These are phyloP conservation scores for Bretziella fagacearum DNA, from an alignment of 2,329 filamentous ascomycete genomes.

Conservation along the genomic window DNA sequence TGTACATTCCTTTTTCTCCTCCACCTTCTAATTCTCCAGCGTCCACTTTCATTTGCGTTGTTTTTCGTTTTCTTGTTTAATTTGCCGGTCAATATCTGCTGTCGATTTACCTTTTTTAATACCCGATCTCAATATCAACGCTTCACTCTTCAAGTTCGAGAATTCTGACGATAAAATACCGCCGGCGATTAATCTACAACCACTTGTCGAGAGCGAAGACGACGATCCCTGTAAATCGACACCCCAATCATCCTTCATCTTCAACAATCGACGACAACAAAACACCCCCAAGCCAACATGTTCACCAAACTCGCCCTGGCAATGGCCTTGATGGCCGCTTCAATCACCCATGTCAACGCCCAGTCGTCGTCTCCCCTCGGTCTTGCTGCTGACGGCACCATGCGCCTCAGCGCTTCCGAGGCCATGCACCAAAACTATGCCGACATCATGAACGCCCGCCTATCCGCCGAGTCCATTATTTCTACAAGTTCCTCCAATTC, in stretches of 20 bases:
- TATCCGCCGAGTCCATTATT: background rate
- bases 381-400: constrained; percentile 6
- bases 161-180: no score
- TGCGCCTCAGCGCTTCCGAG: constrained; percentile 12
- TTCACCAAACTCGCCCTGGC: constrained; percentile 13
- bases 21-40: background rate
- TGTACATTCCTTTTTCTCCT: constrained; percentile 3
- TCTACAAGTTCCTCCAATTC: background rate
- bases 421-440: constrained; percentile 13
- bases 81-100: no score
- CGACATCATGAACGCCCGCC: constrained; percentile 11
- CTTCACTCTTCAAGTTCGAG: no score
- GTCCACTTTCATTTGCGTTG: constrained; percentile 2
- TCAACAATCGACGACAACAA: background rate
- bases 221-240: no score
- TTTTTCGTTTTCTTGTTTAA: constrained; percentile 3
- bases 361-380: constrained; percentile 1
- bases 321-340: constrained; percentile 13
- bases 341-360: constrained; percentile 12
- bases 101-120: no score
- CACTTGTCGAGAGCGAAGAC: no score
- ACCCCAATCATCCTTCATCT: background rate
- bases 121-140: no score
- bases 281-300: constrained; percentile 6
- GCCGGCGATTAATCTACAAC: no score